Evolutionary conservation across 371 early-diverging fungal genomes (phyloP).

Genomic region (Encephalitozoon romaleae): DNA sequence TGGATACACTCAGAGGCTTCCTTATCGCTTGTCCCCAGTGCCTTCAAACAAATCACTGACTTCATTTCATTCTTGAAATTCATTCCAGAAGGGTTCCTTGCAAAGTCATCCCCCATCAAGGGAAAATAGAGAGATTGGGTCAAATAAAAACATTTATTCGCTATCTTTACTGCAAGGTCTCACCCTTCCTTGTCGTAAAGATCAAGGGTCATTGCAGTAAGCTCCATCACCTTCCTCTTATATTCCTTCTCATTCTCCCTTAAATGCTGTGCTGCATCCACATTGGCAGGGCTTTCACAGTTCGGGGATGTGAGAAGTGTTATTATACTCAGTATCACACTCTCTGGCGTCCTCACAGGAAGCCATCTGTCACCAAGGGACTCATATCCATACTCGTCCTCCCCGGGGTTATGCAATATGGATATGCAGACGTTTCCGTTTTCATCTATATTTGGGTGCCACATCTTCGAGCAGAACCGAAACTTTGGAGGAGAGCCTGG

Average conservation of each 20-base stretch:
- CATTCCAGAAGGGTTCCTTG: not conserved
- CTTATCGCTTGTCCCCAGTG: not conserved
- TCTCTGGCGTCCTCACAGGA: slow-evolving; percentile 70
- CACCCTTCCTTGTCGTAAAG: not conserved
- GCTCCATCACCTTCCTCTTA: slow-evolving; percentile 67
- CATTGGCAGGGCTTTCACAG: slow-evolving; percentile 62
- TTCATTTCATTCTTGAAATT: not conserved
- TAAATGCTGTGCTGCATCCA: slow-evolving; percentile 61
- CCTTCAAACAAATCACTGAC: not conserved
- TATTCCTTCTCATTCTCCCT: slow-evolving; percentile 65
- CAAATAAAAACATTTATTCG: slow-evolving; percentile 2
- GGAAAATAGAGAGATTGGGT: not conserved
- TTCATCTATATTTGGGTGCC: slow-evolving; percentile 80
- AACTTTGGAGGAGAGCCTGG: slow-evolving; percentile 75
- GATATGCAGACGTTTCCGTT: slow-evolving; percentile 63
- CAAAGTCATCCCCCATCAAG: not conserved
- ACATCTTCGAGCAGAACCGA: slow-evolving; percentile 74
- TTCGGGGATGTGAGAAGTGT: slow-evolving; percentile 63
- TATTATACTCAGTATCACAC: slow-evolving; percentile 60
- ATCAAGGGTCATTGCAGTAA: slow-evolving; percentile 68
- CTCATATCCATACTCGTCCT: slow-evolving; percentile 82
- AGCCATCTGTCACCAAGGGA: slow-evolving; percentile 78
- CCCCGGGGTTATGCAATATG: slow-evolving; percentile 62
- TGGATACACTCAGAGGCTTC: not conserved
- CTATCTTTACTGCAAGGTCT: not conserved